Percentiles rank a stretch among this genome's conserved stretches.
These are phyloP conservation scores for Linnemannia zychae DNA, from an alignment of 192 early-diverging fungal genomes.

Conservation along the genomic window DNA sequence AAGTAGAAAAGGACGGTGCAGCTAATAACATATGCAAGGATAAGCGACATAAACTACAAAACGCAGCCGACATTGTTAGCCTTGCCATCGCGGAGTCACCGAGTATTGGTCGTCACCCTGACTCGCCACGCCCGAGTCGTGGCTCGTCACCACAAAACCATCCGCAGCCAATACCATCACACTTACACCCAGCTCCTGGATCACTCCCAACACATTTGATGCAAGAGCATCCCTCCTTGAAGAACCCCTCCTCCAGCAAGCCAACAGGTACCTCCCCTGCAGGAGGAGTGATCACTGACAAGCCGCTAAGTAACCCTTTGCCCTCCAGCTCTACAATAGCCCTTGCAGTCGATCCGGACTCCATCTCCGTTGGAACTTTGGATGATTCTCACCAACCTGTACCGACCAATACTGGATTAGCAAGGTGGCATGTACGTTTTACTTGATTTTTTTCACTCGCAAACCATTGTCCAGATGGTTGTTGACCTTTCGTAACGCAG, in stretches of 20 bases:
- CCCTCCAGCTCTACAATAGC: constrained; percentile 1
- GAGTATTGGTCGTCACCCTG: background rate
- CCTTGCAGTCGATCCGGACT: constrained; percentile 4
- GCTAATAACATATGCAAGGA: background rate
- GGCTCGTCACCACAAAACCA: background rate
- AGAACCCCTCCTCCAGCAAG: background rate
- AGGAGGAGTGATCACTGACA: background rate
- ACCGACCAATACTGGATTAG: background rate
- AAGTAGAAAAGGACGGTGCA: background rate
- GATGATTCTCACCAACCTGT: background rate
- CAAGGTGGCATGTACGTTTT: constrained; percentile 31
- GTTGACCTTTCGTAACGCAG: background rate
- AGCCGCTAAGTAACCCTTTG: background rate
- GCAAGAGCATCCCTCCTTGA: background rate
- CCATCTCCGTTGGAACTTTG: background rate
- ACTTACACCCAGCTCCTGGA: background rate
- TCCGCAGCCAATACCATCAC: background rate
- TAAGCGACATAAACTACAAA: background rate
- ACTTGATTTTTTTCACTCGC: background rate
- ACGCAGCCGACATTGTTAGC: constrained; percentile 2
- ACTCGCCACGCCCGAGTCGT: background rate
- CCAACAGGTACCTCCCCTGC: background rate
- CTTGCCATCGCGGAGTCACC: background rate
- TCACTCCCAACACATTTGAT: background rate
- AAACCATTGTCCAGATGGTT: background rate